These are phyloP conservation scores for Neophaeococcomyces mojaviensis DNA, from an alignment of 2,329 filamentous ascomycete species.

Conservation along the genomic window DNA sequence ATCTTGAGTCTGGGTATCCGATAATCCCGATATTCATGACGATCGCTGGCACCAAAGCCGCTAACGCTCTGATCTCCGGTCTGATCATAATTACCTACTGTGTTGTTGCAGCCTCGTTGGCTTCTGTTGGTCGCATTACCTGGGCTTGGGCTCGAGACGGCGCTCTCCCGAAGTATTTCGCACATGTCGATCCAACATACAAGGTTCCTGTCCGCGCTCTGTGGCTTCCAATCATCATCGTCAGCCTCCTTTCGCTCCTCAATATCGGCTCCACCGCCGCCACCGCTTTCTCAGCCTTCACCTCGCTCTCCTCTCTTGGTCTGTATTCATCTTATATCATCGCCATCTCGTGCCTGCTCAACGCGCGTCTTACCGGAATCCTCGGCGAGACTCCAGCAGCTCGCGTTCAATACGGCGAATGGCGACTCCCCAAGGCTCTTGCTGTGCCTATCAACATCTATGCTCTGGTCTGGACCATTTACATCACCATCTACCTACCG, in stretches of 20 bases:
- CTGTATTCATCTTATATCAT: constrained; percentile 36
- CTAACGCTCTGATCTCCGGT: constrained; percentile 34
- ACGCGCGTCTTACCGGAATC: constrained; percentile 23
- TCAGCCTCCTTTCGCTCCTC: constrained; percentile 31
- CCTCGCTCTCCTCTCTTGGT: constrained; percentile 31
- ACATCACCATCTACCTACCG: constrained; percentile 27
- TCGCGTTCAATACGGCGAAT: too few relatives aligned
- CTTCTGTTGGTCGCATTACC: constrained; percentile 42
- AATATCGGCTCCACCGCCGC: constrained; percentile 34
- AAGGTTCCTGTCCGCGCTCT: constrained; percentile 35
- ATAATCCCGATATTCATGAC: constrained; percentile 38
- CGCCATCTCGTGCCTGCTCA: constrained; percentile 26
- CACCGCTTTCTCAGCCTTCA: constrained; percentile 33
- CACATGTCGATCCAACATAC: constrained; percentile 28
- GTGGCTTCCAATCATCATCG: constrained; percentile 29
- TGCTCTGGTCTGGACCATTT: constrained; percentile 28
- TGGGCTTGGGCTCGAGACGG: constrained; percentile 46
- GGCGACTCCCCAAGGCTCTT: constrained; percentile 26
- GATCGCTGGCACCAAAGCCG: constrained; percentile 34
- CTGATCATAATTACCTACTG: constrained; percentile 34
- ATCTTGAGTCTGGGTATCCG: constrained; percentile 28
- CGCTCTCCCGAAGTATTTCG: constrained; percentile 35
- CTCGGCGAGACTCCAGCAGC: constrained; percentile 27
- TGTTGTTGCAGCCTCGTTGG: constrained; percentile 36
- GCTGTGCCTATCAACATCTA: constrained; percentile 30